Base-by-base conservation (phyloP, 495 filamentous ascomycete genomes). In the Patellaria atrata region DNA sequence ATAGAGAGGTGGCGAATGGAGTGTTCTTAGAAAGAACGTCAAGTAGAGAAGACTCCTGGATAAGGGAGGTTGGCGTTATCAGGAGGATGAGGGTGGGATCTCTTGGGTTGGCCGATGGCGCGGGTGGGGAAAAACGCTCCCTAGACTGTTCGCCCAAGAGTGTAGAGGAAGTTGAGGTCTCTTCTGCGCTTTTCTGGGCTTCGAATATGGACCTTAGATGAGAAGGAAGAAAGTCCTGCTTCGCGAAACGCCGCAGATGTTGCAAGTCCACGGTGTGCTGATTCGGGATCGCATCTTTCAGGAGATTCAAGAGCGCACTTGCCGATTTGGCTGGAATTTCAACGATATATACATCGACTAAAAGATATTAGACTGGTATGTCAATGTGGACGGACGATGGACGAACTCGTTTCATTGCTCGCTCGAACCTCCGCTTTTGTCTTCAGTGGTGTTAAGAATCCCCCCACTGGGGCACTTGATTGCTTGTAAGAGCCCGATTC, bases 211-310 rank as follows among this genome's bases (percentile, higher is more conserved):
- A 47, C 49, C 44, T 52, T 4, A 78, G 45, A 13, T 56, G 45
- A 4, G 50, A 27, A 1, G 84, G 80, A 4, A 94, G 62, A 43
- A 73, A 74, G 23, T 66, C 64, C 18, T 63, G 69, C 52, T 82
- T 87, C 27, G 74, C 75, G 38, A 89, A 81, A 32, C 84, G 73
- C 27, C 83, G 75, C 13, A 96, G 68, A 54, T 97, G 89, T 49
- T 70, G 67, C 21, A 84, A 60, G 40, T 76, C 68, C 34, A 69
- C 64, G 45, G 63, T 61, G n/a, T 63, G 56, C 45, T 71, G 59
- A 47, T 68, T 66, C 21, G 68, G 70, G 28, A 74, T 60, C 31
- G 66, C 43, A 15, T 45, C 43, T 42, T 64, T 56, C 34, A 72
- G 40, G 19, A 59, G 33, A 24, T 48, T 35, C 26, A 45, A 27